These are phyloP conservation scores for Trametes maxima DNA, from an alignment of 768 basidiomycete genomes.

Conservation along the genomic window DNA sequence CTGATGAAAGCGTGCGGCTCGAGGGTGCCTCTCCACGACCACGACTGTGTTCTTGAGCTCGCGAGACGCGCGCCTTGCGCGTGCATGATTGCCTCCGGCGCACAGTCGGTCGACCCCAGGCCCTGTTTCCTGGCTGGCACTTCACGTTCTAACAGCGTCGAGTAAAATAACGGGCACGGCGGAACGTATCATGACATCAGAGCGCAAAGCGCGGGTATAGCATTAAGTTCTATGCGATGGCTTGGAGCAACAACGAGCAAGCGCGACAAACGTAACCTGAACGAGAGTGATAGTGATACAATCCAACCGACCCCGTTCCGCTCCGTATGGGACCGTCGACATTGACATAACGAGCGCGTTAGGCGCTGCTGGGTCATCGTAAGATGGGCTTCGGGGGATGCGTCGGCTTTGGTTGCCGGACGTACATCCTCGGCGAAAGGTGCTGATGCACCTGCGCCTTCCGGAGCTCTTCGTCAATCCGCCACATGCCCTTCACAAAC, in stretches of 20 bases:
- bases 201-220: slow-evolving; percentile 12
- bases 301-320: not conserved
- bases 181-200: not conserved
- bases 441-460: slow-evolving; percentile 44
- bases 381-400: slow-evolving; percentile 18
- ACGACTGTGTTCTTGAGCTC: slow-evolving; percentile 4
- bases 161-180: no score
- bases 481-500: slow-evolving; percentile 84
- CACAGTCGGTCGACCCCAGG: not conserved
- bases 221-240: slow-evolving; percentile 12
- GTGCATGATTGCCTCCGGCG: slow-evolving; percentile 10
- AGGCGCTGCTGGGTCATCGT: slow-evolving; percentile 2
- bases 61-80: slow-evolving; percentile 11
- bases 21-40: not conserved
- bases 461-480: slow-evolving; percentile 82
- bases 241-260: not conserved
- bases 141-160: not conserved
- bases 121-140: not conserved
- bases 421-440: slow-evolving; percentile 10
- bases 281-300: slow-evolving; percentile 15
- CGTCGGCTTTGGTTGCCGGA: slow-evolving; percentile 17
- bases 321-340: not conserved
- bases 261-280: slow-evolving; percentile 5
- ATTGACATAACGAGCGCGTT: not conserved
- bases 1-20: slow-evolving; percentile 1